Evolutionary conservation across 177 flowering plant species (phyloP), one percentile per base, ranked within the genome.

Genomic region (Vitis hybrid): DNA sequence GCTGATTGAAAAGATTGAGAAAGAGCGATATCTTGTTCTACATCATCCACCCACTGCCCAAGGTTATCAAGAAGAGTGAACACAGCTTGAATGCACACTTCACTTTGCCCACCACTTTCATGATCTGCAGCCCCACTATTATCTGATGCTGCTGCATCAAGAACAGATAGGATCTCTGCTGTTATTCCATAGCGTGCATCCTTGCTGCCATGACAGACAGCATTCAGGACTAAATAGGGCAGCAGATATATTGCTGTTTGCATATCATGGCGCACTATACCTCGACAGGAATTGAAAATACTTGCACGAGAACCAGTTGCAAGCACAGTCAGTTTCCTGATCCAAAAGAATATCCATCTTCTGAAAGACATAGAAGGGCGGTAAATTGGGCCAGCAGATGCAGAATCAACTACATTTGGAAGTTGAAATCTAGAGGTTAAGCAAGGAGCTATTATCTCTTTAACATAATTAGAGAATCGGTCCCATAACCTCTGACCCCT

Each of bases 11-110:
- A 68, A 73, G 97, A 87, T 62, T 87, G 89, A 19, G 95, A 89
- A 82, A 93, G 92, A 76, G 98, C 88, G 55, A 90, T 73, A 65
- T 88, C 97, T 70, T 91, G 96, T 68, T 88, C 83, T 39, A 89
- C 86, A 76, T 96, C 98, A 83, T 96, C 99, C 74, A 84, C 93
- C 99, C 99, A 96, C 73, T 96, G 99, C 34, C 98, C 99, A 56
- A 96, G 91, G 86, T 90, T 96, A 82, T 96, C 99, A 70, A 96
- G 98, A 76, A 96, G 90, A 71, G 97, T 90, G 72, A 96, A 96
- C 3, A 96, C 87, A 71, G 97, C 91, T 76, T 96, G 99, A 75
- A 94, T 90, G 80, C 99, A 96, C 68, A 96, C 98, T 80, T 94
- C 98, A 81, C 86, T 88, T 76, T 96, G 90, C 61, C 99, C 93